Evolutionary conservation across 805 yeast genomes (phyloP).

Genomic region (Candida michaelii): DNA sequence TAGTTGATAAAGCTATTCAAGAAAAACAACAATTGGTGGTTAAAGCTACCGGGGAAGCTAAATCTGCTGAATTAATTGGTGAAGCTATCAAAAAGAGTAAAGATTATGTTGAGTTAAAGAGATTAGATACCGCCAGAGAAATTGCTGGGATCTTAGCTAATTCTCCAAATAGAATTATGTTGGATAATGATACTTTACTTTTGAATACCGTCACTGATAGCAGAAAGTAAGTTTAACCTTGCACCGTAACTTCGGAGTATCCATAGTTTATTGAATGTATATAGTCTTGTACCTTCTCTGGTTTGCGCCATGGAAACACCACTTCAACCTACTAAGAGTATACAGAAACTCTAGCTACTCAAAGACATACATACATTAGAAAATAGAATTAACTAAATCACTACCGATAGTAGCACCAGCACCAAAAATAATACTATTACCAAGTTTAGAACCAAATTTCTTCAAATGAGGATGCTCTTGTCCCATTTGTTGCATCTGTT

Average conservation of each 20-base stretch:
- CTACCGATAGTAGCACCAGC: slow-evolving; percentile 95
- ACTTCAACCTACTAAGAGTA: no score
- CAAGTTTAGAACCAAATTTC: slow-evolving; percentile 76
- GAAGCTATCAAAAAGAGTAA: slow-evolving; percentile 96
- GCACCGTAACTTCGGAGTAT: no score
- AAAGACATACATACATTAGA: no score
- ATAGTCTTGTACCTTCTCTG: no score
- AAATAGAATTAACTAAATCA: slow-evolving; percentile 72
- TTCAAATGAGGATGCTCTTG: slow-evolving; percentile 39
- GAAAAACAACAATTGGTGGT: slow-evolving; percentile 97
- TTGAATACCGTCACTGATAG: slow-evolving; percentile 84
- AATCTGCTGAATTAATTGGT: slow-evolving; percentile 97
- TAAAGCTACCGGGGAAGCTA: slow-evolving; percentile 97
- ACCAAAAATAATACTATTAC: slow-evolving; percentile 92
- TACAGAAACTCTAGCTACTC: no score
- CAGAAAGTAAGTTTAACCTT: slow-evolving; percentile 47
- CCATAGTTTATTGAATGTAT: no score
- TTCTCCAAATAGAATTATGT: slow-evolving; percentile 88
- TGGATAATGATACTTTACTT: slow-evolving; percentile 89
- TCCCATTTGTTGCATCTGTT: slow-evolving; percentile 23
- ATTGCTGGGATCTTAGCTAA: slow-evolving; percentile 81
- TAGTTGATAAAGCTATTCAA: slow-evolving; percentile 95
- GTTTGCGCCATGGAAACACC: no score
- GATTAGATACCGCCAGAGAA: slow-evolving; percentile 95
- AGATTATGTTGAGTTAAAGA: slow-evolving; percentile 94